Evolutionary conservation across 2,329 filamentous ascomycete genomes (phyloP).

Genomic region (Calonectria pteridis): DNA sequence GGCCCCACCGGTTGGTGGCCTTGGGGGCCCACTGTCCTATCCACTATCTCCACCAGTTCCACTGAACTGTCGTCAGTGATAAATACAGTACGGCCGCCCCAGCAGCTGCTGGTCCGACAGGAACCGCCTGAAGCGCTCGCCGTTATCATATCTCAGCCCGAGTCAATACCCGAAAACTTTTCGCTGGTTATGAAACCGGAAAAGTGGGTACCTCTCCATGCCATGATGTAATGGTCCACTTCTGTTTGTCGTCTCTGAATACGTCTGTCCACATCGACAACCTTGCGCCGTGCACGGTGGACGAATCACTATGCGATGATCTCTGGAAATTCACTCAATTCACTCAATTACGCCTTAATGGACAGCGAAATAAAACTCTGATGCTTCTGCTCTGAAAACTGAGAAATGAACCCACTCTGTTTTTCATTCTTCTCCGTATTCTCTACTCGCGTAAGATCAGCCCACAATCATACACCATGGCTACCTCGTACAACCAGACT

Average conservation of each 20-base stretch:
- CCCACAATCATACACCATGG: slow-evolving; percentile 24
- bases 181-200: background rate
- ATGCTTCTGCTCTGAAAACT: background rate
- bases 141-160: slow-evolving; percentile 5
- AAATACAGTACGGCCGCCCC: background rate
- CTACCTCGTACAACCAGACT: slow-evolving; percentile 43
- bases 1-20: background rate
- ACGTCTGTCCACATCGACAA: background rate
- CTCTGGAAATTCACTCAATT: slow-evolving; percentile 8
- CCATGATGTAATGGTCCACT: slow-evolving; percentile 1
- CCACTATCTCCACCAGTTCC: background rate
- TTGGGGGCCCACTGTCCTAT: background rate
- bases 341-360: background rate
- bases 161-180: slow-evolving; percentile 5
- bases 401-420: background rate
- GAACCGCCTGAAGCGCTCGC: slow-evolving; percentile 1
- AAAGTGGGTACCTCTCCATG: background rate
- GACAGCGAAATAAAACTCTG: slow-evolving; percentile 2
- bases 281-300: background rate
- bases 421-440: background rate
- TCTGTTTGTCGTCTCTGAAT: background rate
- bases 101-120: background rate
- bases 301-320: slow-evolving; percentile 2
- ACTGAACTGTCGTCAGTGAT: slow-evolving; percentile 11
- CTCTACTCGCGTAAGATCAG: background rate